These are phyloP conservation scores for Globisporangium takayamanum DNA, from an alignment of 352 stramenopile genomes.

Conservation along the genomic window DNA sequence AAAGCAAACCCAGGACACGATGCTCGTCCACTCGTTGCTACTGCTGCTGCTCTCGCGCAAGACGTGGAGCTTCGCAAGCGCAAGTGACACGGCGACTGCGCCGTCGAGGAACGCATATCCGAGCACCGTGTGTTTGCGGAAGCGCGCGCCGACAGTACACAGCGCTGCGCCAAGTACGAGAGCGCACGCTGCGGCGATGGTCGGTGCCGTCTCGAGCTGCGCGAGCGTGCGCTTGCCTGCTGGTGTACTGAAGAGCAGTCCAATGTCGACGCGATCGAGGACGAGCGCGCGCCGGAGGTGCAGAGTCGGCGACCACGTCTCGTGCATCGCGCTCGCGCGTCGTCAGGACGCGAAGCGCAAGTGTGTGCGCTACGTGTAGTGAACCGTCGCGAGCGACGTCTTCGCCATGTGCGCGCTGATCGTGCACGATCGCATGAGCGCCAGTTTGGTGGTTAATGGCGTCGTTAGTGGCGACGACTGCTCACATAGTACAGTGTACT, in stretches of 20 bases:
- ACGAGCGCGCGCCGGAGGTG: constrained; percentile 1
- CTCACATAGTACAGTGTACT: no score
- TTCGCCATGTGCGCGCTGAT: no score
- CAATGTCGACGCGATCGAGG: constrained; percentile 14
- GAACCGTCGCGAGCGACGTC: no score
- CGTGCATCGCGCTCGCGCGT: no score
- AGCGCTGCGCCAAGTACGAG: constrained; percentile 15
- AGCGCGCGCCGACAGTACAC: constrained; percentile 13
- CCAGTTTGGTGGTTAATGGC: no score
- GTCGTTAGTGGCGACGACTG: no score
- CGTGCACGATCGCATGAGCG: no score
- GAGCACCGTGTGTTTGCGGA: constrained; percentile 13
- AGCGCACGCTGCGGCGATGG: constrained; percentile 8
- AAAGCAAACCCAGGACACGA: constrained; percentile 35
- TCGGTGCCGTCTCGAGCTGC: constrained; percentile 18
- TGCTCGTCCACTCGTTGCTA: constrained; percentile 15
- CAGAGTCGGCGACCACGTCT: neutral
- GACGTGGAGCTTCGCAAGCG: constrained; percentile 10
- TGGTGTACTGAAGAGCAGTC: constrained; percentile 12
- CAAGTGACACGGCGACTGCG: constrained; percentile 12
- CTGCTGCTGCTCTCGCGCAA: neutral
- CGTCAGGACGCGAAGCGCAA: no score
- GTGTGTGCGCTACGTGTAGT: no score
- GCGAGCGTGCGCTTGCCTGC: constrained; percentile 9
- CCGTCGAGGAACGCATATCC: constrained; percentile 22